A percentile compares a stretch with the other conserved stretches of the same genome.
phyloP scores from a whole-genome alignment of 2,329 filamentous ascomycete species.

The Calonectria henricotiae region DNA sequence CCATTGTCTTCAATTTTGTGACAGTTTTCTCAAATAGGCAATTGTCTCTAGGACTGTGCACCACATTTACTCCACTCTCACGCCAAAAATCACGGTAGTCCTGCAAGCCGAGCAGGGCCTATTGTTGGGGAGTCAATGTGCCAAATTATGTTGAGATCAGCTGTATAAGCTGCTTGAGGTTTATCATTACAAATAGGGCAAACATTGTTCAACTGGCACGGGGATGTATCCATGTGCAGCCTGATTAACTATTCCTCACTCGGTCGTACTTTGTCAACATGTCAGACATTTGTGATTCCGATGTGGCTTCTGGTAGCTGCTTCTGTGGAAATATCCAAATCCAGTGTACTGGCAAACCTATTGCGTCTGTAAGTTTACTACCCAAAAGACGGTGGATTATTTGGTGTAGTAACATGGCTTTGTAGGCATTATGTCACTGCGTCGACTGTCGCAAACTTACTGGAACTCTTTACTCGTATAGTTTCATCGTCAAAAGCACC shows the following conservation, averaged over 20 bases:
- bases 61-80: too few species aligned
- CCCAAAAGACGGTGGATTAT: background rate
- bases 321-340: conserved; percentile 11
- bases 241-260: background rate
- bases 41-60: background rate
- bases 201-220: too few species aligned
- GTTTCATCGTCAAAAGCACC: conserved; percentile 5
- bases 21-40: background rate
- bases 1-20: background rate
- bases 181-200: background rate
- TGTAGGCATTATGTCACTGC: conserved; percentile 5
- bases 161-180: background rate
- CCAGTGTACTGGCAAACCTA: background rate
- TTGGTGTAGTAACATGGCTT: background rate
- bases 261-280: background rate
- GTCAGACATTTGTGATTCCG: background rate
- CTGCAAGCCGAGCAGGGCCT: background rate
- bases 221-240: background rate
- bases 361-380: background rate
- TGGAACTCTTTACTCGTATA: conserved; percentile 5
- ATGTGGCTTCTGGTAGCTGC: background rate
- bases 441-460: conserved; percentile 8
- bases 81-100: background rate
- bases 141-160: conserved; percentile 10
- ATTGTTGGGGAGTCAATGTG: background rate